A percentile compares a stretch with the other conserved stretches of the same genome.
These are phyloP conservation scores for Cercophora samala DNA, from an alignment of 495 filamentous ascomycete genomes.

Conservation along the genomic window DNA sequence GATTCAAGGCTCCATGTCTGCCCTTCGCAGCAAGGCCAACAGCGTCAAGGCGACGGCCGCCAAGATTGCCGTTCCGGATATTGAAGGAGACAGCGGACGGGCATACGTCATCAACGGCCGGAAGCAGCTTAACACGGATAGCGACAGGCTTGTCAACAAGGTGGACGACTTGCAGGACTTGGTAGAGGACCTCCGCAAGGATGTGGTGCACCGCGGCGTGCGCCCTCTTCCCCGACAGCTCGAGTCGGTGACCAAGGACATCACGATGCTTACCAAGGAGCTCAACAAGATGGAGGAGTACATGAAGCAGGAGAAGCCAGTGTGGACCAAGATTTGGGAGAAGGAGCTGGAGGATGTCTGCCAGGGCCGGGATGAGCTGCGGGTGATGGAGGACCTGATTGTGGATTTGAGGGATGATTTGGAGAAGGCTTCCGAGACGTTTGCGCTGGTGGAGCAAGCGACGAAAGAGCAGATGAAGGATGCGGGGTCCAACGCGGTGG, in stretches of 20 bases:
- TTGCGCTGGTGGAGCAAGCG: conserved; percentile 91
- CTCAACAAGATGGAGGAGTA: conserved; percentile 95
- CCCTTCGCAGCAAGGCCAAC: conserved; percentile 72
- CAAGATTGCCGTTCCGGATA: conserved; percentile 59
- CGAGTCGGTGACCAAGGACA: conserved; percentile 81
- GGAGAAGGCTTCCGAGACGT: conserved; percentile 88
- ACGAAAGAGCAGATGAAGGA: conserved; percentile 92
- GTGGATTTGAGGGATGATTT: conserved; percentile 91
- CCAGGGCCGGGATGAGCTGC: conserved; percentile 88
- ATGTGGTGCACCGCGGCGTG: conserved; percentile 90
- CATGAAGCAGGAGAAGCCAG: conserved; percentile 82
- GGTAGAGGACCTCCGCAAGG: conserved; percentile 95
- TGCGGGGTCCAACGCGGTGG: conserved; percentile 26
- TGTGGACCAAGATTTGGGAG: conserved; percentile 99
- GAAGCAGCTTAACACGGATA: conserved; percentile 76
- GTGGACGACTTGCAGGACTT: conserved; percentile 96
- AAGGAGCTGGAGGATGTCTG: conserved; percentile 91
- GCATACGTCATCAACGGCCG: conserved; percentile 81
- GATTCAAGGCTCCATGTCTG: conserved; percentile 80
- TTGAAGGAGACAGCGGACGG: conserved; percentile 70
- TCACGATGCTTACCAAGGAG: conserved; percentile 73
- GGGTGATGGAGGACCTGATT: conserved; percentile 89
- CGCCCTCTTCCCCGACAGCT: conserved; percentile 89
- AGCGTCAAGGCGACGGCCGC: conserved; percentile 73
- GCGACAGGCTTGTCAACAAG: conserved; percentile 79